These are phyloP conservation scores for Ophiocordyceps australis DNA, from an alignment of 2,329 filamentous ascomycete genomes.

Conservation along the genomic window DNA sequence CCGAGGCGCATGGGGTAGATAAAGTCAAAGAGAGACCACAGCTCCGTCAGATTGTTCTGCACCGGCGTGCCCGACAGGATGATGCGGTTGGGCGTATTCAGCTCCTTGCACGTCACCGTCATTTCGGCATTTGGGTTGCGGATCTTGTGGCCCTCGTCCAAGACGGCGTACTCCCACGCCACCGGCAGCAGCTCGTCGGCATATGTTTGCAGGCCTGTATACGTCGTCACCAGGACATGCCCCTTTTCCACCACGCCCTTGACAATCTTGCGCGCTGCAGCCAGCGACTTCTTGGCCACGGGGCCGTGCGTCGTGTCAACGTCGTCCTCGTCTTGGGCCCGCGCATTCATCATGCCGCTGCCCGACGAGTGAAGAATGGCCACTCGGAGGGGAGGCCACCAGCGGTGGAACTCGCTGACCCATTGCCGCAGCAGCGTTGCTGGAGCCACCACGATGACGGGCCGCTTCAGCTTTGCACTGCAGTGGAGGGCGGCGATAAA, in stretches of 20 bases:
- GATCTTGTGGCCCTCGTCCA: conserved; percentile 97
- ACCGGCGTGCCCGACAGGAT: conserved; percentile 95
- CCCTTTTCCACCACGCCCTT: conserved; percentile 68
- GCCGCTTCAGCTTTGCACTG: conserved; percentile 67
- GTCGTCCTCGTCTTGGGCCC: conserved; percentile 34
- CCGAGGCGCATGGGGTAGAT: conserved; percentile 92
- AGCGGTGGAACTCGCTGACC: conserved; percentile 96
- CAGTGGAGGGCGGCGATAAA: conserved; percentile 86
- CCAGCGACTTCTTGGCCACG: conserved; percentile 16
- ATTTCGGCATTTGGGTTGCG: conserved; percentile 91
- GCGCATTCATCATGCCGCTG: conserved; percentile 86
- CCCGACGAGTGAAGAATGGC: conserved; percentile 91
- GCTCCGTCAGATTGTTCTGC: conserved; percentile 87
- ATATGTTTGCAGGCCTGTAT: conserved; percentile 89
- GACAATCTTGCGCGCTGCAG: conserved; percentile 62
- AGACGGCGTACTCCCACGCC: conserved; percentile 82
- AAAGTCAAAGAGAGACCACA: conserved; percentile 97
- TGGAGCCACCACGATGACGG: conserved; percentile 81
- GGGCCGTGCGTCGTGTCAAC: conserved; percentile 22
- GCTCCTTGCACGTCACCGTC: conserved; percentile 86
- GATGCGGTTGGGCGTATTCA: conserved; percentile 75
- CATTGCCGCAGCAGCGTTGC: conserved; percentile 93
- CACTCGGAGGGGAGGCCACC: conserved; percentile 98
- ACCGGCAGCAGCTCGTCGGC: conserved; percentile 63
- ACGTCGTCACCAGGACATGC: conserved; percentile 89